phyloP scores from a whole-genome alignment of 495 filamentous ascomycete genomes.

The Articulospora tetracladia region DNA sequence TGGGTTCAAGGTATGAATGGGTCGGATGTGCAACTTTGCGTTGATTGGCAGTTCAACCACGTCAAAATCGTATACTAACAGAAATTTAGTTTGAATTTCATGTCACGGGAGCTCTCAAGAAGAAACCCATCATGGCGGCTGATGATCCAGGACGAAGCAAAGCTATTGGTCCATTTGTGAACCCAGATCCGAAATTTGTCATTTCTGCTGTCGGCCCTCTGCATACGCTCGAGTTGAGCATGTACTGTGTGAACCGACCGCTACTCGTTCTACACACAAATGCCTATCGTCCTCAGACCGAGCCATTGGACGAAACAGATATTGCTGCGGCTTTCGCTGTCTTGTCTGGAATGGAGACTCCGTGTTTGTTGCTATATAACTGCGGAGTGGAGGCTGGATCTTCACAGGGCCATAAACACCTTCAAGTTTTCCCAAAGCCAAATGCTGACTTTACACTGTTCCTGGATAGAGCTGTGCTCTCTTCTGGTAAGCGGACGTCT shows the following conservation, averaged over 20 bases:
- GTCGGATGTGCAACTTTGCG: too few species aligned
- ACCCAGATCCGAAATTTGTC: neutral
- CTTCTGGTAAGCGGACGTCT: neutral
- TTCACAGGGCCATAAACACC: neutral
- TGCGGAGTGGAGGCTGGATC: neutral
- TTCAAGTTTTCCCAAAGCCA: neutral
- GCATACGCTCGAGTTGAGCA: neutral
- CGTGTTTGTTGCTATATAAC: neutral
- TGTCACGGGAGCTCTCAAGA: neutral
- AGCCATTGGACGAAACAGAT: neutral
- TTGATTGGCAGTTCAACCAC: neutral
- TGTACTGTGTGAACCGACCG: neutral
- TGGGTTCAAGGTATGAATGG: neutral
- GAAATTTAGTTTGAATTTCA: neutral
- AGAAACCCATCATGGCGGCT: neutral
- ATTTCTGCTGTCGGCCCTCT: neutral
- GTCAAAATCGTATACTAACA: neutral
- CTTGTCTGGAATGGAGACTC: neutral
- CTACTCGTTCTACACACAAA: neutral
- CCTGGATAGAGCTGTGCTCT: neutral
- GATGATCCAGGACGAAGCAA: neutral
- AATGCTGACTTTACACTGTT: neutral
- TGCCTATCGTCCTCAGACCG: neutral
- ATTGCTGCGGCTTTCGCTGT: neutral
- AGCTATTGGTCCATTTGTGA: neutral